Evolutionary conservation across 805 yeast genomes (phyloP).

Genomic region (Schwanniomyces polymorphus): DNA sequence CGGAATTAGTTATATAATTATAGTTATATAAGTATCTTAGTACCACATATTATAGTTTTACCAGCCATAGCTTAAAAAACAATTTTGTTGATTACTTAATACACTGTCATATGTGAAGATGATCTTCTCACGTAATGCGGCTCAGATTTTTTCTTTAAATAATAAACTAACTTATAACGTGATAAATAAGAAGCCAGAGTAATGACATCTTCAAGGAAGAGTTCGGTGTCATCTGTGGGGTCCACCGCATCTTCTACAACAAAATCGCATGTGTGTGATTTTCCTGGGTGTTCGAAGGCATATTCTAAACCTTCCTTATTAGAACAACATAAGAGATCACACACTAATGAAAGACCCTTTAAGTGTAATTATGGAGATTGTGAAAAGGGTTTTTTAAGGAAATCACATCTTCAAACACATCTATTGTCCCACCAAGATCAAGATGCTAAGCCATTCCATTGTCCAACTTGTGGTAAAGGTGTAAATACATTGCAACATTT

Average conservation of each 20-base stretch:
- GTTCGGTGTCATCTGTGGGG: conserved; percentile 10
- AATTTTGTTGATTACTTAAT: no score
- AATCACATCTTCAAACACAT: conserved; percentile 82
- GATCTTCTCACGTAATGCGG: conserved; percentile 1
- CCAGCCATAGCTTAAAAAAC: no score
- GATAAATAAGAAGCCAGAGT: neutral
- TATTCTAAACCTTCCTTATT: conserved; percentile 80
- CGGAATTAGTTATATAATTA: no score
- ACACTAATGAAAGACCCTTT: conserved; percentile 78
- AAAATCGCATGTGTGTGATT: conserved; percentile 64
- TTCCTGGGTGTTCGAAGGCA: conserved; percentile 68
- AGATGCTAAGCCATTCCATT: conserved; percentile 66
- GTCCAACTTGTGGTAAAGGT: conserved; percentile 79
- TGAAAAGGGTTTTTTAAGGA: conserved; percentile 63
- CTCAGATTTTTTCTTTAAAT: neutral
- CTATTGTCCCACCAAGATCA: conserved; percentile 54
- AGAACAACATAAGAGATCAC: conserved; percentile 79
- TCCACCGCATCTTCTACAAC: conserved; percentile 42
- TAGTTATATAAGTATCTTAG: no score
- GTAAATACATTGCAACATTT: conserved; percentile 79
- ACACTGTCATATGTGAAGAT: no score
- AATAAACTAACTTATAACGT: neutral
- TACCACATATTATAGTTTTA: no score
- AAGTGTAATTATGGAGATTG: conserved; percentile 59
- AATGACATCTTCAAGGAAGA: conserved; percentile 12